Percentiles rank a stretch among this genome's conserved stretches.
Conservation (phyloP, 2,329 filamentous ascomycete genomes). For the Cladosporium sp. region DNA sequence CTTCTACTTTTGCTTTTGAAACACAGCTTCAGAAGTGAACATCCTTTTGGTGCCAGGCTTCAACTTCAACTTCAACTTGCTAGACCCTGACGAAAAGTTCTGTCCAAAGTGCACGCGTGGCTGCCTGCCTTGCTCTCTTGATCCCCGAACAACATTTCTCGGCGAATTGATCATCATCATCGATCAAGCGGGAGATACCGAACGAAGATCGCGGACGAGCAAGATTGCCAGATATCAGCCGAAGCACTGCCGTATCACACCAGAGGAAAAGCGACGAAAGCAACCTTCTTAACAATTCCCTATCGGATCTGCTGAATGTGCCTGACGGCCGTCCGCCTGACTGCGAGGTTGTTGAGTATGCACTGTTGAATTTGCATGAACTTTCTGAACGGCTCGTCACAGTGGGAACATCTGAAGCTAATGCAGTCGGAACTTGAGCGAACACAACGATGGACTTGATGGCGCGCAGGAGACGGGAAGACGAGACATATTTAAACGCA, state of each 20-base stretch:
- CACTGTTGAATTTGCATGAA: background rate
- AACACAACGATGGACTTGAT: background rate
- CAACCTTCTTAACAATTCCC: background rate
- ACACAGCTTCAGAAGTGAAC: background rate
- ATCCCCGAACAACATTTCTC: background rate
- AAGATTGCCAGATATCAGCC: background rate
- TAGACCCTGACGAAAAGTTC: background rate
- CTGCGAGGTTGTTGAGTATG: background rate
- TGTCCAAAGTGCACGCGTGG: background rate
- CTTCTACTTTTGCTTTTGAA: background rate
- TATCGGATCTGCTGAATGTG: background rate
- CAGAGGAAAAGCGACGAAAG: background rate
- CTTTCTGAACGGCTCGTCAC: background rate
- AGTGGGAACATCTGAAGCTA: background rate
- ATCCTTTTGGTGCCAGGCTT: background rate
- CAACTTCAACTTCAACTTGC: too few species aligned
- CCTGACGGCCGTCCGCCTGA: background rate
- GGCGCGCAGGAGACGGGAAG: background rate
- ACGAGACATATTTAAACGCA: background rate
- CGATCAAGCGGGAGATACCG: background rate
- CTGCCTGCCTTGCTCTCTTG: background rate
- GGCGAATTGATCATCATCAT: background rate
- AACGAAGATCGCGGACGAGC: background rate
- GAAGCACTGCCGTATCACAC: constrained; percentile 1
- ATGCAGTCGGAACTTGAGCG: background rate